These are phyloP conservation scores for Entrophospora sp. DNA, from an alignment of 192 early-diverging fungal species.

Conservation along the genomic window DNA sequence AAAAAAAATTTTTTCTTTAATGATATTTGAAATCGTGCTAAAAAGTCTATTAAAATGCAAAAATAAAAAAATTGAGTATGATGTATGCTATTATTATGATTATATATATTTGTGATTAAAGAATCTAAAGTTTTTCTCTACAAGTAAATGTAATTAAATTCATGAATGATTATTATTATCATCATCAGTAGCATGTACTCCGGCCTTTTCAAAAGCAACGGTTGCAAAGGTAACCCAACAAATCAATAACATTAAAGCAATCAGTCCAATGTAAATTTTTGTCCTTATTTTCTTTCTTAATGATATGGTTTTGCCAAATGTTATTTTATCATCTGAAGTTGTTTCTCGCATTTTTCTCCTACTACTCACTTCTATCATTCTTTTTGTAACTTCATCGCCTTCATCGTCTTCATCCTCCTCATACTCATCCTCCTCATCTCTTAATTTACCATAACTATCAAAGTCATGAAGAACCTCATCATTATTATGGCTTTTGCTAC, in stretches of 20 bases:
- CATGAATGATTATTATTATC: neutral
- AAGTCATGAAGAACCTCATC: neutral
- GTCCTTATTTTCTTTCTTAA: neutral
- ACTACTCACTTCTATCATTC: neutral
- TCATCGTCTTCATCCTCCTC: neutral
- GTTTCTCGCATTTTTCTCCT: neutral
- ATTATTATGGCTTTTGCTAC: too few species aligned
- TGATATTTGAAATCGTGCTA: too few species aligned
- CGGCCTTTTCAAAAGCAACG: conserved; percentile 13
- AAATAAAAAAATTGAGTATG: too few species aligned
- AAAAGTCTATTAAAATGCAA: too few species aligned
- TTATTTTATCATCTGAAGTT: neutral
- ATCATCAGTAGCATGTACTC: conserved; percentile 3
- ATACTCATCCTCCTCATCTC: neutral
- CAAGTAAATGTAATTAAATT: neutral
- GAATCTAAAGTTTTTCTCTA: too few species aligned
- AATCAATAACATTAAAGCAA: neutral
- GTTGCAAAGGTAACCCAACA: conserved; percentile 14
- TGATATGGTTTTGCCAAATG: neutral
- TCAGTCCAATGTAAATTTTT: conserved; percentile 3
- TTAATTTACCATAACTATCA: neutral
- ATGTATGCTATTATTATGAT: too few species aligned
- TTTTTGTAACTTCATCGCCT: too few species aligned
- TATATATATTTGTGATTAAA: too few species aligned
- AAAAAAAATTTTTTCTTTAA: too few species aligned